Evolutionary conservation across 306 rosid genomes (phyloP).

Genomic region (Neltuma alba): DNA sequence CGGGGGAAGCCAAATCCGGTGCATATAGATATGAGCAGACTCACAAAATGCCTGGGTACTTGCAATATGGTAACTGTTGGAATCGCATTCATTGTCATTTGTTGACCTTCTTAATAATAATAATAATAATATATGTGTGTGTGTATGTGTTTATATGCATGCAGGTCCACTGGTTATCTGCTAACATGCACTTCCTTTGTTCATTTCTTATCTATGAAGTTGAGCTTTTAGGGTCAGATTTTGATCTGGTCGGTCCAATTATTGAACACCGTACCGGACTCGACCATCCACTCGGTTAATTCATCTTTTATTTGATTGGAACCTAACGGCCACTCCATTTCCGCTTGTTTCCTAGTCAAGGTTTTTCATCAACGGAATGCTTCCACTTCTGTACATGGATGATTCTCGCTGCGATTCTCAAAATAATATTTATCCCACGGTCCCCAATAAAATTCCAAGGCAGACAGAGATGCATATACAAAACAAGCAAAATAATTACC

Average conservation of each 20-base stretch:
- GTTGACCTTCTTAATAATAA: conserved; percentile 20
- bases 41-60: conserved; percentile 41
- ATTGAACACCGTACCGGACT: background rate
- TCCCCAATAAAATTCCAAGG: too few relatives aligned
- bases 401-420: too few relatives aligned
- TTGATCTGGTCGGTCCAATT: background rate
- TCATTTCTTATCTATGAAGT: background rate
- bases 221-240: background rate
- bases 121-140: too few relatives aligned
- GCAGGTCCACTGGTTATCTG: background rate
- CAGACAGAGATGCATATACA: too few relatives aligned
- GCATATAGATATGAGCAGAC: background rate
- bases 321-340: background rate
- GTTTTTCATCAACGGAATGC: too few relatives aligned
- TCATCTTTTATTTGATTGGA: too few relatives aligned
- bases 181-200: background rate
- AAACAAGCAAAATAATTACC: too few relatives aligned
- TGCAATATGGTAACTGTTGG: conserved; percentile 32
- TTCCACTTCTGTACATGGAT: too few relatives aligned
- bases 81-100: conserved; percentile 6
- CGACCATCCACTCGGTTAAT: background rate
- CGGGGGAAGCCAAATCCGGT: background rate
- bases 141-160: background rate
- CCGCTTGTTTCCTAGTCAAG: too few relatives aligned
- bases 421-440: too few relatives aligned